Conservation (phyloP, 2,329 filamentous ascomycete genomes). For the Berkeleyomyces rouxiae region DNA sequence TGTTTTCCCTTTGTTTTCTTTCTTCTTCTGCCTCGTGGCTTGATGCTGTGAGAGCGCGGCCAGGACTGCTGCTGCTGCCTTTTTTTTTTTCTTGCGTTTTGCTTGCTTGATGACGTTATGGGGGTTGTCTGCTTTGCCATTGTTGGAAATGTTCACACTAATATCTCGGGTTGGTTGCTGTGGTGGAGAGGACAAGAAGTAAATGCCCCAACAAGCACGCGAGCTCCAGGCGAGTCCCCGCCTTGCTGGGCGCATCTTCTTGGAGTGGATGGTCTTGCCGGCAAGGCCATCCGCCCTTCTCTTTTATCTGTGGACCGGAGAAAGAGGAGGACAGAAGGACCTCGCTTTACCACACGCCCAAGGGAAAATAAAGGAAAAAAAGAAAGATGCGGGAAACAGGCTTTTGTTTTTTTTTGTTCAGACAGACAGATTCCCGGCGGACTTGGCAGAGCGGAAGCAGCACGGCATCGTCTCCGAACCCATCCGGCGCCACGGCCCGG, state of each 20-base stretch:
- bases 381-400: background rate
- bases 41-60: background rate
- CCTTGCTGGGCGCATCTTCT: background rate
- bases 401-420: constrained; percentile 1
- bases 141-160: constrained; percentile 9
- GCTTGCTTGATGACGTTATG: background rate
- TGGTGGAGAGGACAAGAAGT: constrained; percentile 4
- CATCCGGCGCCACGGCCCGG: no score
- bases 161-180: constrained; percentile 6
- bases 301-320: background rate
- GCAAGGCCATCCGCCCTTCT: background rate
- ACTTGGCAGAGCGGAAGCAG: background rate
- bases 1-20: background rate
- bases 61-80: background rate
- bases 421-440: constrained; percentile 3
- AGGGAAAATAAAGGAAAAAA: background rate
- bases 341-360: background rate
- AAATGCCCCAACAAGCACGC: background rate
- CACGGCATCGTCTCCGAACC: background rate
- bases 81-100: background rate
- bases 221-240: background rate
- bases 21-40: background rate
- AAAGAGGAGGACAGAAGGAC: background rate
- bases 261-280: background rate
- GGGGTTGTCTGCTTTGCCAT: background rate